phyloP scores from a whole-genome alignment of 257 asterid genomes.

The Salvia miltiorrhiza region DNA sequence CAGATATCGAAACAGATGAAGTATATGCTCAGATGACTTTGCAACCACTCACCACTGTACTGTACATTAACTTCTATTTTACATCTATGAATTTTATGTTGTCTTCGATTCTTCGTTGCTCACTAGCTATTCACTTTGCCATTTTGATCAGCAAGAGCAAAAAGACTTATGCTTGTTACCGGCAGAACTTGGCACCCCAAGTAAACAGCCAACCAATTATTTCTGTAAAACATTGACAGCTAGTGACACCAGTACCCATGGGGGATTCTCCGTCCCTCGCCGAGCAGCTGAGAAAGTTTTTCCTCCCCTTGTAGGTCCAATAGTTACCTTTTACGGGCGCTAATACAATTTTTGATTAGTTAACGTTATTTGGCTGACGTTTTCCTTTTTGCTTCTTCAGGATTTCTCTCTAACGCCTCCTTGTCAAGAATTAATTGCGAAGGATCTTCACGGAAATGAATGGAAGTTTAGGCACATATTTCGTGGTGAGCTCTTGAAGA shows the following conservation, averaged over 20 bases:
- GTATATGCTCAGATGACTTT: conserved; percentile 87
- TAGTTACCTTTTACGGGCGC: background rate
- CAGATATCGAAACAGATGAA: conserved; percentile 87
- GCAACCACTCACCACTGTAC: conserved; percentile 77
- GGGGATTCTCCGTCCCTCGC: conserved; percentile 91
- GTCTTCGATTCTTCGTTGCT: conserved; percentile 5
- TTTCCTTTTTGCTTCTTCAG: conserved; percentile 33
- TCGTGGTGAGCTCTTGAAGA: conserved; percentile 51
- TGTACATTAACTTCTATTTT: conserved; percentile 2
- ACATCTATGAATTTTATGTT: conserved; percentile 9
- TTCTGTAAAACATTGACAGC: conserved; percentile 85
- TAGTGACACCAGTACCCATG: conserved; percentile 88
- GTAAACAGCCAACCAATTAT: conserved; percentile 83
- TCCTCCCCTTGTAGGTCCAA: conserved; percentile 71
- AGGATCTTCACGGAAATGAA: conserved; percentile 88
- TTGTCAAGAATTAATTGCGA: conserved; percentile 70
- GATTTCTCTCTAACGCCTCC: conserved; percentile 88
- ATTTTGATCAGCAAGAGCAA: conserved; percentile 66
- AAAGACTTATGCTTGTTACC: conserved; percentile 71
- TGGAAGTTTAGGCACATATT: conserved; percentile 88
- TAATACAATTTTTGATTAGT: background rate
- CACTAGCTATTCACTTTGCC: conserved; percentile 5
- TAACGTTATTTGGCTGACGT: background rate
- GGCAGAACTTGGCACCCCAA: conserved; percentile 70
- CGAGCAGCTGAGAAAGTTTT: conserved; percentile 93